Percentiles rank a stretch among this genome's conserved stretches.
These are phyloP conservation scores for Caulochytrium protostelioides DNA, from an alignment of 371 early-diverging fungal genomes.

Conservation along the genomic window DNA sequence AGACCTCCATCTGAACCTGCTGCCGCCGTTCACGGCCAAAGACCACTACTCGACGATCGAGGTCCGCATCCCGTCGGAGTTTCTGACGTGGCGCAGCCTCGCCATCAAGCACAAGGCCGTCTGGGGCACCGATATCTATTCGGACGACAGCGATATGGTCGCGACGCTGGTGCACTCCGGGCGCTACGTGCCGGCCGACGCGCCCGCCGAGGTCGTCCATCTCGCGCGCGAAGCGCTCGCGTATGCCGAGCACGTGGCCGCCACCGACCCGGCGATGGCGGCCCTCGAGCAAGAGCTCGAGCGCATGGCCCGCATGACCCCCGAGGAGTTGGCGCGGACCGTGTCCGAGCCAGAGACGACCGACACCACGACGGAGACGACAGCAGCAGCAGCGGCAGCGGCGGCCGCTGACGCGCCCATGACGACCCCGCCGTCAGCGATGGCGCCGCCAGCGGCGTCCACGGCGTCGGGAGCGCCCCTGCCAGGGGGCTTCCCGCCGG, in stretches of 20 bases:
- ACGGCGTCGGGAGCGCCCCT: too few species aligned
- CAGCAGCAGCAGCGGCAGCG: constrained; percentile 4
- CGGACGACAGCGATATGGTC: constrained; percentile 69
- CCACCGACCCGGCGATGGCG: too few species aligned
- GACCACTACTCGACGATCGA: constrained; percentile 18
- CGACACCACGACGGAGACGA: constrained; percentile 9
- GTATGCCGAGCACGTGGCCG: too few species aligned
- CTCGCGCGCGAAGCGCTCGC: too few species aligned
- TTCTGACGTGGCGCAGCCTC: constrained; percentile 7
- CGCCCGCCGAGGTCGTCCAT: too few species aligned
- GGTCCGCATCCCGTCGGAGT: constrained; percentile 18
- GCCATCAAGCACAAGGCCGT: constrained; percentile 36
- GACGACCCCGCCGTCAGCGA: constrained; percentile 9
- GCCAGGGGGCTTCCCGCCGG: too few species aligned
- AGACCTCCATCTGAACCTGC: constrained; percentile 13
- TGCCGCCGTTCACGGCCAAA: constrained; percentile 14
- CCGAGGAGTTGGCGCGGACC: too few species aligned
- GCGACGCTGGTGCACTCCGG: constrained; percentile 41
- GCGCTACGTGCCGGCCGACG: too few species aligned
- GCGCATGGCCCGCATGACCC: too few species aligned
- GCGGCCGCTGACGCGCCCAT: constrained; percentile 13
- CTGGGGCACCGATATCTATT: constrained; percentile 73
- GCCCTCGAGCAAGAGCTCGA: too few species aligned
- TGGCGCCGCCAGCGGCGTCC: too few species aligned
- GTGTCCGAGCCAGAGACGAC: too few species aligned